phyloP scores from a whole-genome alignment of 1,284 basidiomycete genomes.

The Ustilago lituana region DNA sequence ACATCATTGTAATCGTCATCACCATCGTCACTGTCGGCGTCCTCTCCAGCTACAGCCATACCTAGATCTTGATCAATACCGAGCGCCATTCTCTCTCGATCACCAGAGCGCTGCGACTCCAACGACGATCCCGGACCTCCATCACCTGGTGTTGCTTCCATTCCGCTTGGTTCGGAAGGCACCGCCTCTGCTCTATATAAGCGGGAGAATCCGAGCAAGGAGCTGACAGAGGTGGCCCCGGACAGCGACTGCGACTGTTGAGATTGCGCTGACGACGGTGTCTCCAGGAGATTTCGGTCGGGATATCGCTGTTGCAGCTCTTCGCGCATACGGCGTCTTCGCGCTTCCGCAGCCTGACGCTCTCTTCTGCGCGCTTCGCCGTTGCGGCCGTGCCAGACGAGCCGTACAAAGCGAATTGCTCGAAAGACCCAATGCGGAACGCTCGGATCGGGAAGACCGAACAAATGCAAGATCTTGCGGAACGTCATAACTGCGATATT shows the following conservation, averaged over 20 bases:
- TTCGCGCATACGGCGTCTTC: neutral
- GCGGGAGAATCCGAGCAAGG: too few species aligned
- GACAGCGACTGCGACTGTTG: neutral
- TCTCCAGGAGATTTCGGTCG: neutral
- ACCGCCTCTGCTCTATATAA: too few species aligned
- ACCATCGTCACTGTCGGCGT: constrained; percentile 19
- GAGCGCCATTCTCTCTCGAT: too few species aligned
- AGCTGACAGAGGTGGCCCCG: too few species aligned
- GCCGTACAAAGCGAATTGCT: constrained; percentile 42
- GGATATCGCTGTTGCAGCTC: constrained; percentile 12
- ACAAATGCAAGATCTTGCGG: constrained; percentile 4
- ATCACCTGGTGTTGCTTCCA: too few species aligned
- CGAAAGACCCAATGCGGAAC: constrained; percentile 34
- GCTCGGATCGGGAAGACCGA: constrained; percentile 28
- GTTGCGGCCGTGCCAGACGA: constrained; percentile 63
- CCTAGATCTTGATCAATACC: too few species aligned
- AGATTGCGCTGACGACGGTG: neutral
- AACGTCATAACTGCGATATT: constrained; percentile 11
- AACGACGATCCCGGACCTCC: too few species aligned
- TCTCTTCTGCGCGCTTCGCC: constrained; percentile 50
- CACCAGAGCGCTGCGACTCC: too few species aligned
- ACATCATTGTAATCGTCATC: constrained; percentile 19
- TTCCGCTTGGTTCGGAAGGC: too few species aligned
- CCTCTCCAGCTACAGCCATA: neutral
- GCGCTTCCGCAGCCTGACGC: constrained; percentile 11